Evolutionary conservation across 1,284 basidiomycete species (phyloP).

Genomic region (Heliocybe sulcata): DNA sequence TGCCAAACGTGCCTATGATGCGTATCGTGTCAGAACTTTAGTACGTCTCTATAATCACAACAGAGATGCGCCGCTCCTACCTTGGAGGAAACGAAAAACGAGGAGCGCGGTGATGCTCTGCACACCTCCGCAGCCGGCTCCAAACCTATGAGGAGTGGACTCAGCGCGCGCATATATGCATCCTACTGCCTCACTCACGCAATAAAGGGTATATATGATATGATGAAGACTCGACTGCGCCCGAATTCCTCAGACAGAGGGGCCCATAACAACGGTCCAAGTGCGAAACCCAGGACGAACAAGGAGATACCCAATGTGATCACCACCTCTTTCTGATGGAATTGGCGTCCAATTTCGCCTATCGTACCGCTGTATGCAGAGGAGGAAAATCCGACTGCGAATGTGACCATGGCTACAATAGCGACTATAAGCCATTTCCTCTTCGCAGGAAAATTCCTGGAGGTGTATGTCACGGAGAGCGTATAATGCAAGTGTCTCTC

Average conservation of each 20-base stretch:
- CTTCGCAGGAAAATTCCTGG: background rate
- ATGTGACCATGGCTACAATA: background rate
- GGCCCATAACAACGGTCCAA: slow-evolving; percentile 2
- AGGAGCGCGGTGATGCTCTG: background rate
- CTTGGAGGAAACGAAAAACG: slow-evolving; percentile 1
- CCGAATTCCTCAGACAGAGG: background rate
- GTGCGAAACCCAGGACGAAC: slow-evolving; percentile 1
- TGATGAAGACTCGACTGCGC: background rate
- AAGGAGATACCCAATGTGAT: background rate
- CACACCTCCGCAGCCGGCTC: background rate
- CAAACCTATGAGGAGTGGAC: no score
- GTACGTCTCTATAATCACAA: background rate
- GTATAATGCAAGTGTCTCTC: background rate
- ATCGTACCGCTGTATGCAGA: background rate
- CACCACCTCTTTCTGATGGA: background rate
- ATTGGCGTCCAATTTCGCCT: background rate
- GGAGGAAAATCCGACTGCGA: background rate
- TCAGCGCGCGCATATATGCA: no score
- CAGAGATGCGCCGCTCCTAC: background rate
- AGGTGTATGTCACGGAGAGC: background rate
- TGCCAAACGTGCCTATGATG: background rate
- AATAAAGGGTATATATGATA: slow-evolving; percentile 3
- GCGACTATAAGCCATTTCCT: background rate
- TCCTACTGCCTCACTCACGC: background rate
- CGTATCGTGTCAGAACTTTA: background rate